Evolutionary conservation across 192 early-diverging fungal species (phyloP).

Genomic region (Spinellus fusiger): DNA sequence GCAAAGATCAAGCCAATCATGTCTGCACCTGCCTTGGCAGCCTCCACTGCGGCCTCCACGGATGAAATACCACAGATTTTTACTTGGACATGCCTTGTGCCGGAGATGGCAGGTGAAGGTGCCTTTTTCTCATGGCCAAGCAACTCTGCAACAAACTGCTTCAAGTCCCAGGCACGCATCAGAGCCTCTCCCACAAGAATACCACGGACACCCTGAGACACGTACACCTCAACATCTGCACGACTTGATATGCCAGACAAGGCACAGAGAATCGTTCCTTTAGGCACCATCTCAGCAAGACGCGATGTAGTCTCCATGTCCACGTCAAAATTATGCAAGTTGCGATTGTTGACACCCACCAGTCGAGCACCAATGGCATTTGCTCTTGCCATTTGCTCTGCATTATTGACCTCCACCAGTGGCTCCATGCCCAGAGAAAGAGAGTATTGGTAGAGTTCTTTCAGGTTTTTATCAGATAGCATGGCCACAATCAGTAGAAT

Average conservation of each 20-base stretch:
- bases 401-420: slow-evolving; percentile 95
- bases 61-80: slow-evolving; percentile 93
- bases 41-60: slow-evolving; percentile 72
- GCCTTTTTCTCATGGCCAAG: slow-evolving; percentile 31
- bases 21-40: slow-evolving; percentile 75
- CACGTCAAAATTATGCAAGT: slow-evolving; percentile 93
- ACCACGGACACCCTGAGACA: slow-evolving; percentile 68
- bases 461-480: slow-evolving; percentile 64
- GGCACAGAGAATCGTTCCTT: slow-evolving; percentile 71
- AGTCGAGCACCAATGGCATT: slow-evolving; percentile 75
- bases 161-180: slow-evolving; percentile 79
- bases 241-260: slow-evolving; percentile 86
- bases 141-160: slow-evolving; percentile 69
- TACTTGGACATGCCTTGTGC: slow-evolving; percentile 41
- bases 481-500: slow-evolving; percentile 96
- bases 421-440: slow-evolving; percentile 90
- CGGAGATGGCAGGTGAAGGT: not conserved
- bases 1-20: slow-evolving; percentile 96
- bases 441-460: slow-evolving; percentile 66
- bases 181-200: slow-evolving; percentile 94
- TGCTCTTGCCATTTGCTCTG: slow-evolving; percentile 84
- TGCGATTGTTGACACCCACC: slow-evolving; percentile 98
- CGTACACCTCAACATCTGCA: slow-evolving; percentile 77
- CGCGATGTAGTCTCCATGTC: slow-evolving; percentile 81
- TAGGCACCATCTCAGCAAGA: slow-evolving; percentile 74